Evolutionary conservation across 352 stramenopile species (phyloP).

Genomic region (Pythium angustatum): DNA sequence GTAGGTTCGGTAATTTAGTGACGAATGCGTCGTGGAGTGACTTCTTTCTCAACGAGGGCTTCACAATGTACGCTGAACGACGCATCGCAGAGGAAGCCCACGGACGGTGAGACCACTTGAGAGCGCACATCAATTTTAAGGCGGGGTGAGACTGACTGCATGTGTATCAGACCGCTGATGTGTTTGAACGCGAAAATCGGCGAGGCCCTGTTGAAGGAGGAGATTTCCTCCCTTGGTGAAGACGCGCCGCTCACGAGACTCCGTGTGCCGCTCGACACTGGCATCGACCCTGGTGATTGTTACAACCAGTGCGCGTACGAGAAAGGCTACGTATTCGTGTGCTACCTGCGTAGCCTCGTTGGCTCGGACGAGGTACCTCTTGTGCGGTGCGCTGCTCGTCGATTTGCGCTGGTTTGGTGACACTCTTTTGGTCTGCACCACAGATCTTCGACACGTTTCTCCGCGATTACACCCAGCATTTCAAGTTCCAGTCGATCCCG

Average conservation of each 20-base stretch:
- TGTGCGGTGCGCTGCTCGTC: too few species aligned
- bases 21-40: conserved; percentile 86
- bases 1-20: conserved; percentile 82
- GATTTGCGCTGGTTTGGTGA: background rate
- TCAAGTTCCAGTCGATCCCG: conserved; percentile 75
- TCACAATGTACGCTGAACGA: conserved; percentile 85
- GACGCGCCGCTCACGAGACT: conserved; percentile 68
- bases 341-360: conserved; percentile 67
- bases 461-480: conserved; percentile 60
- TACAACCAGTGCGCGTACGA: conserved; percentile 86
- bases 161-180: conserved; percentile 45
- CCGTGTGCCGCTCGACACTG: conserved; percentile 67
- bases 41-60: conserved; percentile 90
- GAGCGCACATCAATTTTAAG: background rate
- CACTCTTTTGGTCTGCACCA: background rate
- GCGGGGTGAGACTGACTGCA: background rate
- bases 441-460: conserved; percentile 75
- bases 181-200: conserved; percentile 75
- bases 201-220: conserved; percentile 60
- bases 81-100: conserved; percentile 68
- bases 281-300: conserved; percentile 77
- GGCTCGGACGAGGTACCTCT: conserved; percentile 51
- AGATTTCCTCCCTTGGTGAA: conserved; percentile 71
- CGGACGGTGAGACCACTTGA: conserved; percentile 44
- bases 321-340: conserved; percentile 80